Evolutionary conservation across 164 flowering plant species (phyloP).

Genomic region (Magnolia changhungtana): DNA sequence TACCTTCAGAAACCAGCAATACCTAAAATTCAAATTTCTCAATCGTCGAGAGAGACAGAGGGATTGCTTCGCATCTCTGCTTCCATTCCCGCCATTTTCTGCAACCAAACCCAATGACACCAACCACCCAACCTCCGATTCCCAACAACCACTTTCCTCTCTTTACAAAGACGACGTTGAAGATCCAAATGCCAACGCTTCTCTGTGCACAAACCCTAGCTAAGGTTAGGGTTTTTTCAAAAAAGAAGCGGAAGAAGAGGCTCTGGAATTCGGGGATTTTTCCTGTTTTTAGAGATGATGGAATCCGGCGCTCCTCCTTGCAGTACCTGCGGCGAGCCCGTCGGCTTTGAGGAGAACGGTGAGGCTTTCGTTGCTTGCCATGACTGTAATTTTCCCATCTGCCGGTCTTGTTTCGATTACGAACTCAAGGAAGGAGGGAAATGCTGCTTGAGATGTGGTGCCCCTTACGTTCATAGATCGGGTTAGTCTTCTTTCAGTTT

Average conservation of each 20-base stretch:
- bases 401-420: conserved; percentile 56
- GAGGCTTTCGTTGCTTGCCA: conserved; percentile 79
- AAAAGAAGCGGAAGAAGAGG: conserved; percentile 2
- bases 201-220: conserved; percentile 13
- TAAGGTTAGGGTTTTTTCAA: conserved; percentile 9
- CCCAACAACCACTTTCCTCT: conserved; percentile 31
- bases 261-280: conserved; percentile 2
- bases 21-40: conserved; percentile 22
- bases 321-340: conserved; percentile 68
- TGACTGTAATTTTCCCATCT: conserved; percentile 75
- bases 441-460: conserved; percentile 64
- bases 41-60: conserved; percentile 6
- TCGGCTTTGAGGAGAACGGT: conserved; percentile 55
- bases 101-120: conserved; percentile 39
- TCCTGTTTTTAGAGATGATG: conserved; percentile 50
- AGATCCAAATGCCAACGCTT: conserved; percentile 18
- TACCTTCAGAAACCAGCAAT: conserved; percentile 52
- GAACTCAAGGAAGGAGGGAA: conserved; percentile 58
- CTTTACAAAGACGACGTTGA: conserved; percentile 23
- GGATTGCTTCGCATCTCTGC: conserved; percentile 51
- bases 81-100: conserved; percentile 21
- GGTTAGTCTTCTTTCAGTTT: conserved; percentile 6
- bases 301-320: conserved; percentile 66
- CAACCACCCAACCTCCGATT: conserved; percentile 53
- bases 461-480: conserved; percentile 44